Conservation (phyloP, 2,329 filamentous ascomycete species). For the Emericellopsis atlantica region DNA sequence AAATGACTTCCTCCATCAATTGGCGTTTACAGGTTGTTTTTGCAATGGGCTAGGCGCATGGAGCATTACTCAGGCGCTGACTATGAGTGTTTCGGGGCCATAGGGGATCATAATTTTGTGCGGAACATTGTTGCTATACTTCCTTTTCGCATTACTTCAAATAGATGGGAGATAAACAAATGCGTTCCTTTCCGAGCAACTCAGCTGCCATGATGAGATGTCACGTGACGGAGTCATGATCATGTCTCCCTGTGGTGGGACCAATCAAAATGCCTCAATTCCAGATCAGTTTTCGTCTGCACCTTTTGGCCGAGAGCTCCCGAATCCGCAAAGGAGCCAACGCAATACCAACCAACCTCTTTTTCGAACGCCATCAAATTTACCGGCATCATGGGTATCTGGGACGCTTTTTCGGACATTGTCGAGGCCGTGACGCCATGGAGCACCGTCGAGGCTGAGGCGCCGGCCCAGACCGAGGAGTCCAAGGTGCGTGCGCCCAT, state of each 20-base stretch:
- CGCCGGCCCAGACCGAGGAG: constrained; percentile 45
- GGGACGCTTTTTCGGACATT: constrained; percentile 51
- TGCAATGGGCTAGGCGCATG: no score
- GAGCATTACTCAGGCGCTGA: no score
- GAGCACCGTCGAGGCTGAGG: constrained; percentile 52
- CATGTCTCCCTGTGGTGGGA: constrained; percentile 3
- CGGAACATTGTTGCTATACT: no score
- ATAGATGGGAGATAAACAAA: no score
- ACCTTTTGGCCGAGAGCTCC: constrained; percentile 27
- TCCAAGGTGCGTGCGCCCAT: constrained; percentile 31
- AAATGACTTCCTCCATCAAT: not conserved
- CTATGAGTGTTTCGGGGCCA: no score
- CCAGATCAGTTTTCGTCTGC: constrained; percentile 29
- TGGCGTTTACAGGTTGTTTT: not conserved
- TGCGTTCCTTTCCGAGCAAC: no score
- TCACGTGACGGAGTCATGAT: not conserved
- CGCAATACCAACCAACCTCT: constrained; percentile 14
- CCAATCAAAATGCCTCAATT: constrained; percentile 40
- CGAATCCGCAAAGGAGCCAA: constrained; percentile 9
- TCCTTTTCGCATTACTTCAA: no score
- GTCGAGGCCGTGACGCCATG: constrained; percentile 54
- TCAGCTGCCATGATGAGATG: not conserved
- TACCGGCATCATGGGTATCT: constrained; percentile 49
- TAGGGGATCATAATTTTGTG: no score
- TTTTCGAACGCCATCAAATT: constrained; percentile 19